phyloP scores from a whole-genome alignment of 768 basidiomycete species.

The Leccinum boreale region DNA sequence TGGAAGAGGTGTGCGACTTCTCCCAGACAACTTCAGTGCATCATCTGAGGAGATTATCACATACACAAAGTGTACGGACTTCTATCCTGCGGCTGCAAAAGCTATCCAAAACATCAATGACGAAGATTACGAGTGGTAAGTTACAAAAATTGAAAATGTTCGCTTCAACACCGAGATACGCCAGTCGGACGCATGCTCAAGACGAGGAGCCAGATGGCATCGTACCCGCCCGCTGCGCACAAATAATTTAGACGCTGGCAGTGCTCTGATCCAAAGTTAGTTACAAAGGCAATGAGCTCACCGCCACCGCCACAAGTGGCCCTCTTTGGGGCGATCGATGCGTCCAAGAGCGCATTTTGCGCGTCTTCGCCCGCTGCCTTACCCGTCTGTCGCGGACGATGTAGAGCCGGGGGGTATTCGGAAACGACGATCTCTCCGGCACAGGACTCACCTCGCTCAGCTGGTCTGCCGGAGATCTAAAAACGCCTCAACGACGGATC shows the following conservation, averaged over 20 bases:
- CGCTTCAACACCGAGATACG: too few species aligned
- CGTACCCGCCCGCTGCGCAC: constrained; percentile 86
- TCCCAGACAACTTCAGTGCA: too few species aligned
- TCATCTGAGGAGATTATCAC: too few species aligned
- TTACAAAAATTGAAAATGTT: too few species aligned
- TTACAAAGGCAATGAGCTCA: constrained; percentile 36
- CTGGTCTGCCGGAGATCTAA: constrained; percentile 53
- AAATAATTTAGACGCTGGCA: neutral
- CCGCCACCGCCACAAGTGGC: constrained; percentile 94
- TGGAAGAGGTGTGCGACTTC: too few species aligned
- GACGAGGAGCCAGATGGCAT: constrained; percentile 94
- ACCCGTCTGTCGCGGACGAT: constrained; percentile 60
- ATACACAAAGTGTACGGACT: too few species aligned
- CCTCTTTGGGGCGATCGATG: constrained; percentile 72
- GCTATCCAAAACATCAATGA: too few species aligned
- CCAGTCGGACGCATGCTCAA: constrained; percentile 7
- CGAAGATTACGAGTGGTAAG: too few species aligned
- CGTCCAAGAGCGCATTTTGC: constrained; percentile 81
- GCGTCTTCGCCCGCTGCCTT: constrained; percentile 53
- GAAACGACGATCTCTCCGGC: neutral
- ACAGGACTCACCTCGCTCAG: constrained; percentile 47
- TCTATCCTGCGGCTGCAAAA: too few species aligned
- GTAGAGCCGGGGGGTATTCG: neutral
- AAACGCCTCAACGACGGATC: constrained; percentile 51
- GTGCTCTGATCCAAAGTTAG: neutral